Conservation (phyloP, 2,329 filamentous ascomycete genomes). For the Cadophora sp. region DNA sequence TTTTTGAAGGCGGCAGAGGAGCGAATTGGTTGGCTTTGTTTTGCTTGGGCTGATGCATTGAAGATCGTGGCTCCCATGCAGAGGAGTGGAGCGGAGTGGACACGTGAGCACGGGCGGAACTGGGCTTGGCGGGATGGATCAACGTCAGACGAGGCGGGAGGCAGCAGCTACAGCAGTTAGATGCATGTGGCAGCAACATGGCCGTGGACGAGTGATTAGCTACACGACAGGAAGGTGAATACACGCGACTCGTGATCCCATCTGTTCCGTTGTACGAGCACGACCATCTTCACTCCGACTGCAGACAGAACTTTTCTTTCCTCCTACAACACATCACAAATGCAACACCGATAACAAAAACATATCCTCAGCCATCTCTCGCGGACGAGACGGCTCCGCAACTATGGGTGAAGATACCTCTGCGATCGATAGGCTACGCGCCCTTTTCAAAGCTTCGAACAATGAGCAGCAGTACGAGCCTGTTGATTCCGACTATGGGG, state of each 20-base stretch:
- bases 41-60: not conserved
- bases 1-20: not conserved
- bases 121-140: conserved; percentile 3
- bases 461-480: conserved; percentile 38
- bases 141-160: conserved; percentile 6
- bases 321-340: conserved; percentile 7
- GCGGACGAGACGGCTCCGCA: not conserved
- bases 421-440: conserved; percentile 36
- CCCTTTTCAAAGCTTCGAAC: conserved; percentile 34
- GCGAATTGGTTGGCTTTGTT: not conserved
- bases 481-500: conserved; percentile 30
- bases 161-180: not conserved
- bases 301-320: not conserved
- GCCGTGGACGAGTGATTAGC: not conserved
- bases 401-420: conserved; percentile 25
- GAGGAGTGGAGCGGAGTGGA: not conserved
- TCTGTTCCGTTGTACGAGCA: conserved; percentile 1
- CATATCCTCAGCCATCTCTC: not conserved
- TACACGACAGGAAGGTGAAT: not conserved
- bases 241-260: conserved; percentile 3
- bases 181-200: conserved; percentile 8
- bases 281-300: not conserved
- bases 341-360: conserved; percentile 15
- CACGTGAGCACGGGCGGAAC: conserved; percentile 1
- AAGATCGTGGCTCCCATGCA: too few relatives aligned